Evolutionary conservation across 805 yeast genomes (phyloP).

Genomic region (Yarrowia sp.): DNA sequence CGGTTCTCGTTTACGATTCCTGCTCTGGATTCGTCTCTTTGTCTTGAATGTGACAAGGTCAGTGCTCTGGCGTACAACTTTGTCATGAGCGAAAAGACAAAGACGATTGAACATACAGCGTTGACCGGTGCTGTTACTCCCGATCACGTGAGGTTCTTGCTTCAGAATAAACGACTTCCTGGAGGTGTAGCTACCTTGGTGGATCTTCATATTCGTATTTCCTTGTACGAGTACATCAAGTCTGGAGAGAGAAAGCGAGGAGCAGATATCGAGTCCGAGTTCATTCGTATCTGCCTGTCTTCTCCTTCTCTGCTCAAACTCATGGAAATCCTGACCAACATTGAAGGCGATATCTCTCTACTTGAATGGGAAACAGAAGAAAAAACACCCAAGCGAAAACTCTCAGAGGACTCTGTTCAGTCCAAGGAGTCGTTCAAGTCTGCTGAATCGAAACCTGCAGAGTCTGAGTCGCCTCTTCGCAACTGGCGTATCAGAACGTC

Average conservation of each 20-base stretch:
- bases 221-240: constrained; percentile 16
- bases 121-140: constrained; percentile 19
- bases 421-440: constrained; percentile 2
- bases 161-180: constrained; percentile 19
- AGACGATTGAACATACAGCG: constrained; percentile 13
- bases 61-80: constrained; percentile 20
- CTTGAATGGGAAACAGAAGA: constrained; percentile 8
- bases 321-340: constrained; percentile 24
- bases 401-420: not conserved
- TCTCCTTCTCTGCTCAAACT: constrained; percentile 1
- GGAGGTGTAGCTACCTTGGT: constrained; percentile 18
- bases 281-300: constrained; percentile 2
- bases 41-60: constrained; percentile 19
- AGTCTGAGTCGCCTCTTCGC: not conserved
- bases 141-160: constrained; percentile 20
- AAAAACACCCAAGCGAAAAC: not conserved
- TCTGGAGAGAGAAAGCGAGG: constrained; percentile 7
- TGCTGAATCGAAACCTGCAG: not conserved
- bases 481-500: constrained; percentile 27
- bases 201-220: constrained; percentile 7
- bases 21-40: constrained; percentile 4
- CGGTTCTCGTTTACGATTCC: constrained; percentile 18
- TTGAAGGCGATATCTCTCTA: constrained; percentile 7
- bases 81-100: constrained; percentile 19
- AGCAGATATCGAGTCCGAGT: constrained; percentile 21